Conservation (phyloP, 2,329 filamentous ascomycete genomes). For the Pleurostoma richardsiae region DNA sequence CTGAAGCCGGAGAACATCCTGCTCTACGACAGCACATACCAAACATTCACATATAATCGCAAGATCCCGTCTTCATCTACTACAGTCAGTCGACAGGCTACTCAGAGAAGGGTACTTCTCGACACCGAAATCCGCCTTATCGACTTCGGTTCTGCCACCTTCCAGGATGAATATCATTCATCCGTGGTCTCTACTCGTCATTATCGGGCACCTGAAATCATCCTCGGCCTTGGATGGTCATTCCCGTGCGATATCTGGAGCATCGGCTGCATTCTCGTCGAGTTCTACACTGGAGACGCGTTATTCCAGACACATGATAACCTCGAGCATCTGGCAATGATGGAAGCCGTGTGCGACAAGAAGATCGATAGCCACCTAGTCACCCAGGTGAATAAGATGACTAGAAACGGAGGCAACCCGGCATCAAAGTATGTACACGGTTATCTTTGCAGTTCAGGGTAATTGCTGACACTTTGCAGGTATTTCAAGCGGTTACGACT, state of each 20-base stretch:
- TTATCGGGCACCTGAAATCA: constrained; percentile 67
- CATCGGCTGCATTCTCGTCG: constrained; percentile 67
- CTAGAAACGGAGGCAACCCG: constrained; percentile 51
- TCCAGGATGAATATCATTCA: constrained; percentile 69
- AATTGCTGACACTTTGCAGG: constrained; percentile 32
- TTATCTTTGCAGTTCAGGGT: not conserved
- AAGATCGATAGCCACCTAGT: constrained; percentile 57
- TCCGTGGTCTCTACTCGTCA: constrained; percentile 67
- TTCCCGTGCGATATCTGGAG: constrained; percentile 72
- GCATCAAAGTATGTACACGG: constrained; percentile 53
- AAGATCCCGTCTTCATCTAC: constrained; percentile 64
- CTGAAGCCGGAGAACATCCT: constrained; percentile 68
- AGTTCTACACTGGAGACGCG: constrained; percentile 68
- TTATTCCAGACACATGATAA: constrained; percentile 71
- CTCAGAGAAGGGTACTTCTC: constrained; percentile 58
- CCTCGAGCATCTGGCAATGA: constrained; percentile 70
- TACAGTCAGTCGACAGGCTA: constrained; percentile 54
- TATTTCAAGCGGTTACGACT: constrained; percentile 63
- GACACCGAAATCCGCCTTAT: constrained; percentile 67
- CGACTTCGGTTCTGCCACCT: constrained; percentile 68
- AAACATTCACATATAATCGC: constrained; percentile 67
- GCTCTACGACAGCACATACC: constrained; percentile 59
- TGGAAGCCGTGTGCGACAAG: constrained; percentile 61
- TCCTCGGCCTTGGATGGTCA: constrained; percentile 66
- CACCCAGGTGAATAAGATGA: constrained; percentile 50